Evolutionary conservation across 2,329 filamentous ascomycete genomes (phyloP).

Genomic region (Alternaria sp.): DNA sequence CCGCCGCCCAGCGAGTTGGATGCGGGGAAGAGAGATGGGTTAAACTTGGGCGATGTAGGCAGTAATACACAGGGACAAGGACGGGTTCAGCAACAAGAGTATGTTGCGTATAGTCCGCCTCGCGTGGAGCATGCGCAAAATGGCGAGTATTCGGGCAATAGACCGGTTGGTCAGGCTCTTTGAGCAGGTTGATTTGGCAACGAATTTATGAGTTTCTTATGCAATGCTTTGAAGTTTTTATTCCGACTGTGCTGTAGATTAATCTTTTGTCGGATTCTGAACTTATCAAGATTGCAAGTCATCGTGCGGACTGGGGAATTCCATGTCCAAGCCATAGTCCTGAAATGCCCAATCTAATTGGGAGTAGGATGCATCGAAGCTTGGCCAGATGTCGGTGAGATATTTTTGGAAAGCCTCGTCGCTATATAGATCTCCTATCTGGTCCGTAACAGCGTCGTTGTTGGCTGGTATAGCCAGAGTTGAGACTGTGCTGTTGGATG

Average conservation of each 20-base stretch:
- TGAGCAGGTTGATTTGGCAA: not conserved
- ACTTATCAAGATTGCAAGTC: not conserved
- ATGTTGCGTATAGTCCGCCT: not conserved
- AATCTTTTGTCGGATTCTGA: not conserved
- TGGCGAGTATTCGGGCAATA: not conserved
- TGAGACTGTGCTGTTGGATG: not conserved
- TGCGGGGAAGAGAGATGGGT: not conserved
- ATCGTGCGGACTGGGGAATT: not conserved
- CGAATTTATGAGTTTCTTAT: not conserved
- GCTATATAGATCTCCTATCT: not conserved
- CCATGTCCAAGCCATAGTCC: slow-evolving; percentile 1
- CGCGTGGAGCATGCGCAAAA: not conserved
- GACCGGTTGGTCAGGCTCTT: not conserved
- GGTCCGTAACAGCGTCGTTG: not conserved
- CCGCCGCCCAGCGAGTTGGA: slow-evolving; percentile 9
- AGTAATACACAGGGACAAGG: not conserved
- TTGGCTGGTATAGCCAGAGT: not conserved
- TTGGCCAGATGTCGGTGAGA: slow-evolving; percentile 3
- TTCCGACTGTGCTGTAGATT: not conserved
- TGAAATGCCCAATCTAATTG: slow-evolving; percentile 6
- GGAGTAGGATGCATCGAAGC: slow-evolving; percentile 1
- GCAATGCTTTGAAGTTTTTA: not conserved
- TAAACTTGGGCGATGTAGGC: not conserved
- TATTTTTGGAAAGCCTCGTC: slow-evolving; percentile 1
- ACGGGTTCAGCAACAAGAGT: not conserved